Base-by-base conservation (phyloP, 345 rosid species). In the Tarenaya hassleriana region DNA sequence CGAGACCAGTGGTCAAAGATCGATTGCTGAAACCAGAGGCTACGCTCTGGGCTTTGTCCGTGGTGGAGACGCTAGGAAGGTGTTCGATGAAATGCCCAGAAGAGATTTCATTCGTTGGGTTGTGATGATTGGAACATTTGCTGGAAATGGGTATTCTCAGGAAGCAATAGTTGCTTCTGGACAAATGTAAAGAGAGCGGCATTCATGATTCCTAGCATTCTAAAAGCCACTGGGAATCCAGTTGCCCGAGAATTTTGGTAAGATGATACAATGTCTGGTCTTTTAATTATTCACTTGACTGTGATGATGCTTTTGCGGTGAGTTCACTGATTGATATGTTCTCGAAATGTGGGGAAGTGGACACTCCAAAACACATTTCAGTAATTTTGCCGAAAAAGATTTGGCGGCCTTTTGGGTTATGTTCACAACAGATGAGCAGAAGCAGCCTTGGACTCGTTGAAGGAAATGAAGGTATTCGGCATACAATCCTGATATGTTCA, bases 241-340 rank as follows among this genome's bases (percentile, higher is more conserved):
- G 24, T 47, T 24, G 76, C 78, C 68, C 18, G 19, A 7, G 52
- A 52, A 20, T 34, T 67, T 1, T 85, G 88, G 19, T 2, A 70
- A 51, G 69, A 53, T 54, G 21, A 17, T 80, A 33, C 94, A 84
- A 35, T 56, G 55, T 52, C 10, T 76, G 34, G 62, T 69, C 49
- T 2, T 34, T 76, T 16, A 81, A 57, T 50, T 7, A 38, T 41
- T 62, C 61, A 1, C 55, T 76, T 34, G 66, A 73, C 19, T 54
- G 33, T 11, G 85, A 81, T 11, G 85, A 81, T 57, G 56, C 52
- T 21, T 78, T 78, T 67, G 66, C 80, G 8, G 37, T 46, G 10
- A 76, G 76, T 55, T 66, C 79, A n/a, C 67, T 81, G 68, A 63
- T 81, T 16, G 85, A 76, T 58, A 84, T 81, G 94, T 84, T 81